Evolutionary conservation across 371 early-diverging fungal species (phyloP).

Genomic region (Apophysomyces trapeziformis): DNA sequence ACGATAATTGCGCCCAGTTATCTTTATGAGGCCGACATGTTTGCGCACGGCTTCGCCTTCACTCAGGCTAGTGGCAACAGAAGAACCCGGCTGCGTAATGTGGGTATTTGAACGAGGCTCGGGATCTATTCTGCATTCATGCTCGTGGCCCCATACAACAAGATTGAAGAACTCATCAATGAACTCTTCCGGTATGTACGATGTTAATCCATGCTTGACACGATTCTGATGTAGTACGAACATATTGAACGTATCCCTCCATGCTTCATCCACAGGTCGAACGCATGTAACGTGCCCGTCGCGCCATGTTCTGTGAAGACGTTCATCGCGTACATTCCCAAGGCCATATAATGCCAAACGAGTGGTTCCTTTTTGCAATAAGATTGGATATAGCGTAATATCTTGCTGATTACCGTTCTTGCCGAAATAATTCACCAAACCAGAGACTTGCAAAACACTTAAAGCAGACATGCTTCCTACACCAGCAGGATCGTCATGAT

Average conservation of each 20-base stretch:
- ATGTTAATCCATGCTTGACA: slow-evolving; percentile 79
- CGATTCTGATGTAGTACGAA: slow-evolving; percentile 94
- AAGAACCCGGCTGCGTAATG: slow-evolving; percentile 96
- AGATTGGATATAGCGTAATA: slow-evolving; percentile 79
- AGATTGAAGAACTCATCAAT: slow-evolving; percentile 87
- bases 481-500: slow-evolving; percentile 99
- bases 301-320: slow-evolving; percentile 86
- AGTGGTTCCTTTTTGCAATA: slow-evolving; percentile 81
- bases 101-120: slow-evolving; percentile 29
- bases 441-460: slow-evolving; percentile 83
- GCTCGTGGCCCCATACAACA: slow-evolving; percentile 99
- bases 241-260: slow-evolving; percentile 64
- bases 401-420: slow-evolving; percentile 72
- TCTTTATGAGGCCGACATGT: slow-evolving; percentile 77
- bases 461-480: slow-evolving; percentile 82
- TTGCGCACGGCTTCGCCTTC: slow-evolving; percentile 91
- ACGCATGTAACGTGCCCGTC: slow-evolving; percentile 77
- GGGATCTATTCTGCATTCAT: slow-evolving; percentile 91
- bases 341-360: slow-evolving; percentile 93
- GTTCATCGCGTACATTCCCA: slow-evolving; percentile 95
- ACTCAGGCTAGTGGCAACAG: slow-evolving; percentile 95
- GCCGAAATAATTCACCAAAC: slow-evolving; percentile 98
- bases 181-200: slow-evolving; percentile 91
- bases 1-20: slow-evolving; percentile 66
- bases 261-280: slow-evolving; percentile 66